Base-by-base conservation (phyloP, 139 green algal species). In the Chlamydomonas sp. region DNA sequence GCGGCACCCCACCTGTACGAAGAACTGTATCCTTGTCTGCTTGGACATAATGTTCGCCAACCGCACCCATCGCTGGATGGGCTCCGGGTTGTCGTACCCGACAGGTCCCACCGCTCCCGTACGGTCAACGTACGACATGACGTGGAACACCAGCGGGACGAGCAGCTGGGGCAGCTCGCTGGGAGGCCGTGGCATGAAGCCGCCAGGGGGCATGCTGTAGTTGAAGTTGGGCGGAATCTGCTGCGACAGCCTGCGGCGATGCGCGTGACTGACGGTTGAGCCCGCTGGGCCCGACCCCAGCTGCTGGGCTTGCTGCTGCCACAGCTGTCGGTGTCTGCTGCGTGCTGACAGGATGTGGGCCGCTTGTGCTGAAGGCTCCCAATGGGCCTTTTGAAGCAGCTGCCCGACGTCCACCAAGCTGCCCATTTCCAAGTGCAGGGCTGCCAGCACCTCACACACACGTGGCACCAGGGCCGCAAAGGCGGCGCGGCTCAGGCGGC, bases 141-240 rank as follows among this genome's bases (percentile, higher is more conserved):
- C 17, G 78, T 84, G 78, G 78, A 84, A 84, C 4, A 84, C 31
- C 8, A 84, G 18, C 63, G 57, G 57, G n/a, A 84, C 18, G 7
- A 73, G 63, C 20, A 84, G 57, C 49, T 17, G 14, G 16, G 69
- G 9, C 63, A 49, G 31, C 31, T 12, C 64, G 9, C 8, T 69
- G 64, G 9, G 9, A 9, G 12, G 9, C 64, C 12, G 64, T 69
- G 12, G 14, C 67, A 73, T 15, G 67, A 73, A 73, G 67, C 14
- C 14, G 67, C 67, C 14, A 5, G 67, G 67, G 14, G 67, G 67
- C 67, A 73, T 17, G 10, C 20, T 4, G 67, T 73, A 73, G 67
- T 6, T 31, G 67, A 73, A 73, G 67, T 17, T 68, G 63, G 8
- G 8, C 8, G 63, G 63, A 8, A 68, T 8, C 63, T 8, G 31